Percentiles rank a stretch among this genome's conserved stretches.
Conservation (phyloP, 1,284 basidiomycete species). For the Melampsora larici-populina region DNA sequence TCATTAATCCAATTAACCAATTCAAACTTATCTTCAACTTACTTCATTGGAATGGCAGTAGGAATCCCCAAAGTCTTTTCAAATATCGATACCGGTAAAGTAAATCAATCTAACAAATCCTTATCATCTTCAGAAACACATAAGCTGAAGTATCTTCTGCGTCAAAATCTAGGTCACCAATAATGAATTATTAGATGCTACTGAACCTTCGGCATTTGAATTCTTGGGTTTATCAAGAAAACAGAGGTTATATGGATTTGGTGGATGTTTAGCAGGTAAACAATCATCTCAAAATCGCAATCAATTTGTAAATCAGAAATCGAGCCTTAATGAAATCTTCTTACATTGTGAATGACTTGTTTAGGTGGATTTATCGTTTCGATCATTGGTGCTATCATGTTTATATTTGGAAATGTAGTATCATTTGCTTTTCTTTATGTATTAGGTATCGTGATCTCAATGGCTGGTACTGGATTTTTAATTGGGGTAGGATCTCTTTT, state of each 20-base stretch:
- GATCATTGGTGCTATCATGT: conserved; percentile 71
- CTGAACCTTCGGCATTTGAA: conserved; percentile 35
- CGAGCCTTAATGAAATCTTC: no score
- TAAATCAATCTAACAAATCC: background rate
- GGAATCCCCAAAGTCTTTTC: conserved; percentile 29
- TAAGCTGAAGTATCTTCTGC: background rate
- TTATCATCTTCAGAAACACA: background rate
- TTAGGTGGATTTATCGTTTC: conserved; percentile 68
- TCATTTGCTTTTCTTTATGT: conserved; percentile 79
- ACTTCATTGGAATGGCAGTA: background rate
- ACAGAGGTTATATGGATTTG: conserved; percentile 20
- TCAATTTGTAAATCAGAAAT: conserved; percentile 14
- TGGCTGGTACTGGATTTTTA: conserved; percentile 84
- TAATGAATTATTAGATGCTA: conserved; percentile 31
- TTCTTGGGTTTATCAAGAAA: conserved; percentile 27
- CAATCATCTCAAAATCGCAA: conserved; percentile 6
- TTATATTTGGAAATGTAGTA: conserved; percentile 68
- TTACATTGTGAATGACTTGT: no score
- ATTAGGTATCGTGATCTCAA: conserved; percentile 74
- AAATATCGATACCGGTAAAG: conserved; percentile 37
- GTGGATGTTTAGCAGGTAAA: conserved; percentile 21
- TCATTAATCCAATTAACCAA: no score
- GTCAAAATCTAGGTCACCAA: conserved; percentile 21
- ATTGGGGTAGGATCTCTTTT: conserved; percentile 62
- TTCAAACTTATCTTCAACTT: no score